These are phyloP conservation scores for Neonectria faginata DNA, from an alignment of 2,329 filamentous ascomycete species.

Conservation along the genomic window DNA sequence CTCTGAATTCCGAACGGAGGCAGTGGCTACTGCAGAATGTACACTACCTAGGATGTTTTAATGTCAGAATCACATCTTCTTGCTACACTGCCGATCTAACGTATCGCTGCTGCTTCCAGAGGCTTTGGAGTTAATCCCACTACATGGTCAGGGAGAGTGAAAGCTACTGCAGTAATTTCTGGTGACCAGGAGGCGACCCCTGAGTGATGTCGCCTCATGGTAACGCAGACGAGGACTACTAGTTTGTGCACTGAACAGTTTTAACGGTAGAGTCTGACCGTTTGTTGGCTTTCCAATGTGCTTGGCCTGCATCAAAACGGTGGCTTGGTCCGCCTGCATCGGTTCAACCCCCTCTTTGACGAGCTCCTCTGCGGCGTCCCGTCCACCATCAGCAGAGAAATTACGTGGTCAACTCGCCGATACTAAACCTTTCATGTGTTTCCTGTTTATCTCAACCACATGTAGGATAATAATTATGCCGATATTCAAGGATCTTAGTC, in stretches of 20 bases:
- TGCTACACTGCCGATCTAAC: background rate
- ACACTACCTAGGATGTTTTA: constrained; percentile 14
- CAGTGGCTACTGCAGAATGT: constrained; percentile 11
- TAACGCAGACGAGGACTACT: background rate
- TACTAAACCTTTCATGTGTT: too few relatives aligned
- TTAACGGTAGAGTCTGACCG: too few relatives aligned
- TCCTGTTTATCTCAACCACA: too few relatives aligned
- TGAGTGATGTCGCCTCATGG: background rate
- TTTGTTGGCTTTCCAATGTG: background rate
- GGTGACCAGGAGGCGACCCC: background rate
- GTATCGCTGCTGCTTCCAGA: background rate
- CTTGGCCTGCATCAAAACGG: background rate
- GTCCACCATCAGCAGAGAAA: too few relatives aligned
- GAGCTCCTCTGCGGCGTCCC: too few relatives aligned
- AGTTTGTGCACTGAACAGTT: background rate
- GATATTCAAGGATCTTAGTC: background rate
- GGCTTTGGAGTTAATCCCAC: background rate
- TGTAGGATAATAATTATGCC: background rate
- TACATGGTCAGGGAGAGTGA: background rate
- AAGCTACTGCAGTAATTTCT: too few relatives aligned
- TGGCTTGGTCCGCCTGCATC: background rate
- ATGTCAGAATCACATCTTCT: background rate
- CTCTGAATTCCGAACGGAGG: constrained; percentile 1
- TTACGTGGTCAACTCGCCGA: too few relatives aligned
- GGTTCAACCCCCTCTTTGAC: background rate